Conservation (phyloP, 2,329 filamentous ascomycete genomes). For the Sarocladiaceae sp. region DNA sequence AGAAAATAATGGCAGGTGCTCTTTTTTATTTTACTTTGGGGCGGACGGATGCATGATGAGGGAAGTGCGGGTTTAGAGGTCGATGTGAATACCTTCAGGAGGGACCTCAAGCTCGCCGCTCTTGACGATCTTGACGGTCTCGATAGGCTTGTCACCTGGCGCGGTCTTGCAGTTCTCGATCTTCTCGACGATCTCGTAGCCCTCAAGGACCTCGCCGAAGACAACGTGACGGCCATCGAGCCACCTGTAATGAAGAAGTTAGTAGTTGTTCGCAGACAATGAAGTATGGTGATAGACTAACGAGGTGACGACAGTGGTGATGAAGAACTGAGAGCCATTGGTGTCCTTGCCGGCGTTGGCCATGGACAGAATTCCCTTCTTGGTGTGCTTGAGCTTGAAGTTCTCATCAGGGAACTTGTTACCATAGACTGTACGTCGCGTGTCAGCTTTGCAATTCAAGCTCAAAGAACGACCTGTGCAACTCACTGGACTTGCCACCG, state of each 20-base stretch:
- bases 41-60: background rate
- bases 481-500: slow-evolving; percentile 76
- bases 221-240: slow-evolving; percentile 81
- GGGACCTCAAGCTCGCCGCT: slow-evolving; percentile 79
- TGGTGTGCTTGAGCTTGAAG: slow-evolving; percentile 91
- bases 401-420: slow-evolving; percentile 82
- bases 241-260: slow-evolving; percentile 46
- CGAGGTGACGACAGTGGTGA: slow-evolving; percentile 75
- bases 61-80: slow-evolving; percentile 55
- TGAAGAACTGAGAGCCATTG: slow-evolving; percentile 88
- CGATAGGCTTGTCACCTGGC: slow-evolving; percentile 60
- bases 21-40: background rate
- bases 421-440: slow-evolving; percentile 59
- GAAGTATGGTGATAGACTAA: slow-evolving; percentile 33
- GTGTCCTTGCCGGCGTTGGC: slow-evolving; percentile 80
- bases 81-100: slow-evolving; percentile 87
- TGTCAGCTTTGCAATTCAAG: background rate
- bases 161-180: slow-evolving; percentile 67
- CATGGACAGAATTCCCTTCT: slow-evolving; percentile 79
- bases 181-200: slow-evolving; percentile 72
- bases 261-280: slow-evolving; percentile 6
- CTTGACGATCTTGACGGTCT: slow-evolving; percentile 70
- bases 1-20: background rate
- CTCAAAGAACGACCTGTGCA: background rate
- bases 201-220: slow-evolving; percentile 83